Conservation (phyloP, 192 early-diverging fungal species). For the Polychytrium aggregatum region DNA sequence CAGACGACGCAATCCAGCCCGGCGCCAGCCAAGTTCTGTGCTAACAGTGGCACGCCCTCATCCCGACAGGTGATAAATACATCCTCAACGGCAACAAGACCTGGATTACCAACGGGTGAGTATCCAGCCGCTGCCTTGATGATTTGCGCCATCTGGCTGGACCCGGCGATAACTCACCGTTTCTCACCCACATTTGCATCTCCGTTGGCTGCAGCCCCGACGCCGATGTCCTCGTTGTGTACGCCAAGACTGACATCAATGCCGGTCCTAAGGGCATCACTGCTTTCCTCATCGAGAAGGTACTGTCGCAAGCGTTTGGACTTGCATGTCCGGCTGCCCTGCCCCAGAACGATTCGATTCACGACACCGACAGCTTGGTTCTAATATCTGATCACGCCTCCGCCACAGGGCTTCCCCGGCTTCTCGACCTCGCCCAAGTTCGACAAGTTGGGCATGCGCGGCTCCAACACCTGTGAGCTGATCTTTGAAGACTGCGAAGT, state of each 20-base stretch:
- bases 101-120: constrained; percentile 99
- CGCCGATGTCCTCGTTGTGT: constrained; percentile 80
- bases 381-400: not conserved
- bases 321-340: constrained; percentile 1
- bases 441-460: constrained; percentile 94
- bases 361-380: not conserved
- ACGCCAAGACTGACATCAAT: constrained; percentile 74
- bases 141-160: no score
- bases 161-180: not conserved
- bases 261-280: constrained; percentile 84
- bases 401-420: constrained; percentile 55
- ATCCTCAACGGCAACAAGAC: constrained; percentile 80
- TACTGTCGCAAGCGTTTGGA: no score
- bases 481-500: constrained; percentile 91
- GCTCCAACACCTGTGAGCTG: constrained; percentile 89
- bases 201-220: constrained; percentile 63
- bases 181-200: not conserved
- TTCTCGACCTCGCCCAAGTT: constrained; percentile 79
- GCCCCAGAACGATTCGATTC: not conserved
- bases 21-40: not conserved
- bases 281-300: constrained; percentile 88
- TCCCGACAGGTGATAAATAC: constrained; percentile 55
- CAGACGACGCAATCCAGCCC: not conserved
- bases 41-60: not conserved
- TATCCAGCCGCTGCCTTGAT: no score